Percentiles rank a stretch among this genome's conserved stretches.
phyloP scores from a whole-genome alignment of 352 stramenopile species.

The Aphanomyces astaci region DNA sequence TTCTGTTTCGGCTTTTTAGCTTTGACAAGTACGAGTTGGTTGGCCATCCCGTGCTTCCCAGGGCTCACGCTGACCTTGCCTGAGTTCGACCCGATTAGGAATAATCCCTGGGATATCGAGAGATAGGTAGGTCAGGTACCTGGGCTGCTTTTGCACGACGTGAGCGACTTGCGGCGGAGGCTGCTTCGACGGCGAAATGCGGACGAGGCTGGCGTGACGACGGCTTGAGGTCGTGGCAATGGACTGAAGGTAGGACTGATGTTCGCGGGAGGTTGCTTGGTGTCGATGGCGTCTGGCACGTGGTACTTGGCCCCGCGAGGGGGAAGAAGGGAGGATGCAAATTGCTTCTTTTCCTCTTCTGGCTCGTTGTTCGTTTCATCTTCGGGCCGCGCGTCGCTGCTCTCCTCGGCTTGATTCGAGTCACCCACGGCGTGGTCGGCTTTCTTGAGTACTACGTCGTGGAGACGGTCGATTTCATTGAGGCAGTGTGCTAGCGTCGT shows the following conservation, averaged over 20 bases:
- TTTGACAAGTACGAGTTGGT: conserved; percentile 19
- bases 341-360: background rate
- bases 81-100: too few species aligned
- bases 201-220: background rate
- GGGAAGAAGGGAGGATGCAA: too few species aligned
- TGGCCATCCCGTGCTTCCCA: conserved; percentile 14
- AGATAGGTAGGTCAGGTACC: too few species aligned
- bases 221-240: background rate
- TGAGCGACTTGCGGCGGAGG: conserved; percentile 13
- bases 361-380: background rate
- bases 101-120: too few species aligned
- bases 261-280: background rate
- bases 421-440: background rate
- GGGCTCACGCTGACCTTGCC: conserved; percentile 22
- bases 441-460: conserved; percentile 1
- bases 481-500: background rate
- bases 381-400: background rate
- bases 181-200: conserved; percentile 2
- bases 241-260: background rate
- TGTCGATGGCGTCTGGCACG: background rate
- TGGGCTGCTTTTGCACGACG: conserved; percentile 15
- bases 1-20: conserved; percentile 4
- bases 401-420: conserved; percentile 19
- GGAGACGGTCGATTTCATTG: conserved; percentile 9
- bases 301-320: background rate